Evolutionary conservation across 129 eudicot species (phyloP), one percentile per base, ranked within the genome.

Genomic region (Logfia minima): DNA sequence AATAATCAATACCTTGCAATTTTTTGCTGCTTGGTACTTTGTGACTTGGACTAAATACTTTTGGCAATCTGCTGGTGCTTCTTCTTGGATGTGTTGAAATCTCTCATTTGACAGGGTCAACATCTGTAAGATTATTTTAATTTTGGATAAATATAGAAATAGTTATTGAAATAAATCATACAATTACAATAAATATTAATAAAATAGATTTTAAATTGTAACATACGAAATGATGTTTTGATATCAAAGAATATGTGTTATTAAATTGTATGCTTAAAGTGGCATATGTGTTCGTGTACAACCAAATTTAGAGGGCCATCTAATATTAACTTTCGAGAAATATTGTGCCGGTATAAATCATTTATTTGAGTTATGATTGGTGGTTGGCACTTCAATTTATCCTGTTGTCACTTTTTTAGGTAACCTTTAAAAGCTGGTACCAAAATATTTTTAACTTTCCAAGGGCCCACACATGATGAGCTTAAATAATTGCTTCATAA

Each of bases 21-120:
- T 84, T 82, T 84, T 83, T 37, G 98, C 98, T 26, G 97, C 97
- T 80, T 89, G 98, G 31, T 94, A 91, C 76, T 94, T 94, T 31
- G 97, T 94, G 48, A 94, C 96, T 76, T 86, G 97, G 78, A 94
- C 88, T 13, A 94, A 82, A 70, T 87, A 87, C 51, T 87, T 86
- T 24, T 82, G 98, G 67, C 68, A 91, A 55, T 94, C 86, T 45
- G 43, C 61, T 11, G 97, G 86, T 23, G 97, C 93, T 82, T 94
- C 98, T 79, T 86, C 80, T 79, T 84, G 88, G 37, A 94, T 91
- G 52, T 87, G 91, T 53, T 81, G 84, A 77, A 91, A 94, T 83
- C 98, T 84, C 34, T 94, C 98, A 2, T 90, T 81, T 3, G 98
- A 84, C 76, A 60, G 70, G 60, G 96, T 94, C 68, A 94, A 34